phyloP scores from a whole-genome alignment of 768 basidiomycete genomes.

The Tricholoma sp. region DNA sequence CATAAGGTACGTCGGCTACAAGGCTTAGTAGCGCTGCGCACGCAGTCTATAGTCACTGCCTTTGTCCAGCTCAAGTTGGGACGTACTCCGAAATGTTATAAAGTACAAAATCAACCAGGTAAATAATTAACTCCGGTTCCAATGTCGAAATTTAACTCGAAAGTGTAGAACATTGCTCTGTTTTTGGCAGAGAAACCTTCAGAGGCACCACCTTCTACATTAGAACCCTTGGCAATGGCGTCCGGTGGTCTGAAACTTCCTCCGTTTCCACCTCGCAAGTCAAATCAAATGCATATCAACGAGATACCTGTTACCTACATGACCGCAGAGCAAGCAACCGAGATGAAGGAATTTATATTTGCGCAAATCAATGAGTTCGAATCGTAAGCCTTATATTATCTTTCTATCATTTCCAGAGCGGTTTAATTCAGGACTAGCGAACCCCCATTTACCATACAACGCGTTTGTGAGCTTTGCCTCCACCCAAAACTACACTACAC shows the following conservation, averaged over 20 bases:
- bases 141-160: slow-evolving; percentile 6
- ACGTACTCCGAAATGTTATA: slow-evolving; percentile 61
- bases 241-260: slow-evolving; percentile 65
- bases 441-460: slow-evolving; percentile 87
- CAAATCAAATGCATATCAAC: slow-evolving; percentile 41
- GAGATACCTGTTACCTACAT: slow-evolving; percentile 56
- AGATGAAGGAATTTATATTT: slow-evolving; percentile 52
- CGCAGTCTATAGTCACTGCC: slow-evolving; percentile 9
- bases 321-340: slow-evolving; percentile 54
- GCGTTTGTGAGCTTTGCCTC: slow-evolving; percentile 77
- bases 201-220: slow-evolving; percentile 32
- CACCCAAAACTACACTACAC: slow-evolving; percentile 69
- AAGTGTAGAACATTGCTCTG: slow-evolving; percentile 41
- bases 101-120: slow-evolving; percentile 71
- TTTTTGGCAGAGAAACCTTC: slow-evolving; percentile 39
- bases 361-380: slow-evolving; percentile 71
- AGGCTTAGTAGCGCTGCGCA: background rate
- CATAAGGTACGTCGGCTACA: slow-evolving; percentile 42
- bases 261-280: slow-evolving; percentile 64
- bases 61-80: slow-evolving; percentile 59
- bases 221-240: slow-evolving; percentile 37
- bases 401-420: background rate
- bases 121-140: slow-evolving; percentile 12
- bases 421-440: slow-evolving; percentile 26
- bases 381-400: slow-evolving; percentile 39